Evolutionary conservation across 2,329 filamentous ascomycete genomes (phyloP), one percentile per base, ranked within the genome.

Genomic region (Nannizzia gypsea): DNA sequence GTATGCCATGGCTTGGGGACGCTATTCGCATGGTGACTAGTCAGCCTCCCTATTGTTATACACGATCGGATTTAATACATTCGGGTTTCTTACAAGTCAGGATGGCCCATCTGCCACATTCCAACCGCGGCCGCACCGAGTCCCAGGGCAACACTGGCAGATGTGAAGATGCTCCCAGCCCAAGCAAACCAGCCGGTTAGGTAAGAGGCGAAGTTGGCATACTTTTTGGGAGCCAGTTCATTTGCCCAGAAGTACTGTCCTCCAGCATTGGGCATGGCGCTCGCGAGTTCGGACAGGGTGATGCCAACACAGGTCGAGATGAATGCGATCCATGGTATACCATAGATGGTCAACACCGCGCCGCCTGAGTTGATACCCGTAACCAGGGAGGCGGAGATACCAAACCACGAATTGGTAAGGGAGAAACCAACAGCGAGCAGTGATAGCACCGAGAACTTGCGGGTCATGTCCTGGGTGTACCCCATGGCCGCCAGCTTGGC

Each of bases 161-260:
- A 77, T 6, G 79, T 81, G 63, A 81, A 82, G 59, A 82, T 76
- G 22, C 75, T 73, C 15, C 79, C 80, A n/a, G 78, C 77, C 74
- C 78, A 82, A 1, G 78, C 78, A 61, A 81, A 74, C 73, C 76
- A 81, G 9, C 77, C 78, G 1, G 76, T 79, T 56, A 77, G 58
- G 59, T 79, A 80, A 11, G 74, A 76, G 4, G 73, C 71, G 59
- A 78, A 72, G 28, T 75, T 75, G 1, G 75, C 72, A 61, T 72
- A 79, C 60, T 69, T 73, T 63, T 69, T 74, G 2, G 77, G 76
- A 1, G 77, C 76, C 63, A 81, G 66, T 60, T 78, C 73, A 58
- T 74, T 76, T 1, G 77, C 75, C 77, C 77, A 80, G 63, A 78
- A 79, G 64, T 80, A 80, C 66, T 80, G 76, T 0, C 78, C 78